phyloP scores from a whole-genome alignment of 495 filamentous ascomycete species.

The Hyaloscypha hepaticicola region DNA sequence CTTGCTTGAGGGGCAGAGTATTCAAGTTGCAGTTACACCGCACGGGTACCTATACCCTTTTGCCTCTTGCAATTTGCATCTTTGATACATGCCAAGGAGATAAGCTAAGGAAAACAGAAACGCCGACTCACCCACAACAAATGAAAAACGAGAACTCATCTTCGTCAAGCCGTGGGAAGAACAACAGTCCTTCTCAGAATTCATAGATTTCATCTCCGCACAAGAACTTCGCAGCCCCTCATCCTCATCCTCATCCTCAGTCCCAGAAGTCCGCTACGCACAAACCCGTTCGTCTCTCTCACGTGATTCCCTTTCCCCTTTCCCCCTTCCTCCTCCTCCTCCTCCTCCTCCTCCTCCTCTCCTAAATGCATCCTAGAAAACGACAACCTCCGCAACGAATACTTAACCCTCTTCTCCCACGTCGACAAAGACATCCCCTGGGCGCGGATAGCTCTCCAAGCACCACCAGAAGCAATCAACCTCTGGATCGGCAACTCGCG shows the following conservation, averaged over 20 bases:
- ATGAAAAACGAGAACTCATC: slow-evolving; percentile 38
- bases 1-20: slow-evolving; percentile 47
- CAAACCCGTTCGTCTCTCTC: slow-evolving; percentile 46
- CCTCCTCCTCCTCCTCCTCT: neutral
- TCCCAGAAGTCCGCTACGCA: slow-evolving; percentile 47
- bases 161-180: slow-evolving; percentile 59
- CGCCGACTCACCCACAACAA: slow-evolving; percentile 56
- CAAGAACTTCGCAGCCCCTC: slow-evolving; percentile 28
- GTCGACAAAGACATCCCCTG: slow-evolving; percentile 59
- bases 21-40: slow-evolving; percentile 73
- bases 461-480: slow-evolving; percentile 68
- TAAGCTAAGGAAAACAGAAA: slow-evolving; percentile 41
- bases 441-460: slow-evolving; percentile 62
- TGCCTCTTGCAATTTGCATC: neutral
- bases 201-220: slow-evolving; percentile 45
- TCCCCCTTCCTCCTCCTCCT: neutral
- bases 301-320: neutral
- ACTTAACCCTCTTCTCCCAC: slow-evolving; percentile 52
- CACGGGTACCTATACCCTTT: slow-evolving; percentile 46
- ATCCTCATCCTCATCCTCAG: slow-evolving; percentile 3
- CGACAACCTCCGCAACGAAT: slow-evolving; percentile 72
- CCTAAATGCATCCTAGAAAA: slow-evolving; percentile 51
- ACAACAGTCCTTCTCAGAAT: slow-evolving; percentile 45
- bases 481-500: slow-evolving; percentile 72
- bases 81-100: neutral